Evolutionary conservation across 495 filamentous ascomycete species (phyloP).

Genomic region (Parathielavia hyrcaniae): DNA sequence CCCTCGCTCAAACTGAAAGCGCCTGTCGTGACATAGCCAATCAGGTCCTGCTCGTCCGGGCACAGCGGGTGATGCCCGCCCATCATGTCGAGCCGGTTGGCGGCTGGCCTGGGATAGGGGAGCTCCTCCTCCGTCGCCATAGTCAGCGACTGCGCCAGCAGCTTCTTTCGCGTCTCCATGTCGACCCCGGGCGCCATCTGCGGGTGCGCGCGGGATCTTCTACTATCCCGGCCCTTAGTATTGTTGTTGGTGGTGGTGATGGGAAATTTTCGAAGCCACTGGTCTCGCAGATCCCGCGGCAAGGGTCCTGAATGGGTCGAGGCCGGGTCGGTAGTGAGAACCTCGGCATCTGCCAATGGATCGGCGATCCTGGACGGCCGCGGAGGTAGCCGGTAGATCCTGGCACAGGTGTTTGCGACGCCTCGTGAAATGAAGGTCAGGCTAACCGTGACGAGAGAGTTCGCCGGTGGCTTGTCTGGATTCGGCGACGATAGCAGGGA

Average conservation of each 20-base stretch:
- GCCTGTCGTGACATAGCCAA: slow-evolving; percentile 88
- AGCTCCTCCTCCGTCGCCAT: slow-evolving; percentile 22
- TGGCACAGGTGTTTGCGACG: slow-evolving; percentile 37
- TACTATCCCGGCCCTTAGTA: slow-evolving; percentile 4
- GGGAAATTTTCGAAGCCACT: slow-evolving; percentile 41
- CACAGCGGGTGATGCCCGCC: slow-evolving; percentile 54
- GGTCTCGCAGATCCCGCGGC: slow-evolving; percentile 35
- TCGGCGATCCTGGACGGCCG: slow-evolving; percentile 5
- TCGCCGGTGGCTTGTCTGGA: slow-evolving; percentile 16
- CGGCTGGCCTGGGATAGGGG: slow-evolving; percentile 22
- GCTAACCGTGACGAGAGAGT: slow-evolving; percentile 31
- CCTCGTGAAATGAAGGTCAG: slow-evolving; percentile 39
- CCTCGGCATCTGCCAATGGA: slow-evolving; percentile 35
- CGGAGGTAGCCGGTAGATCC: slow-evolving; percentile 45
- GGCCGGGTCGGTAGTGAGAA: slow-evolving; percentile 37
- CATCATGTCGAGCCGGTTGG: slow-evolving; percentile 33
- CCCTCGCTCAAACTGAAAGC: slow-evolving; percentile 77
- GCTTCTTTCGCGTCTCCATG: slow-evolving; percentile 44
- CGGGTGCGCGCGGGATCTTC: slow-evolving; percentile 8
- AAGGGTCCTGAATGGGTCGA: slow-evolving; percentile 15
- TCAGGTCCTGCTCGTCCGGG: slow-evolving; percentile 68
- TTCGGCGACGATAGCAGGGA: slow-evolving; percentile 16
- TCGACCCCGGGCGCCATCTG: slow-evolving; percentile 23
- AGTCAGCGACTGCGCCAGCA: slow-evolving; percentile 50
- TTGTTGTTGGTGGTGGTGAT: slow-evolving; percentile 12